Percentiles rank a stretch among this genome's conserved stretches.
These are phyloP conservation scores for Saccharomycopsis sp. DNA, from an alignment of 805 yeast genomes.

Conservation along the genomic window DNA sequence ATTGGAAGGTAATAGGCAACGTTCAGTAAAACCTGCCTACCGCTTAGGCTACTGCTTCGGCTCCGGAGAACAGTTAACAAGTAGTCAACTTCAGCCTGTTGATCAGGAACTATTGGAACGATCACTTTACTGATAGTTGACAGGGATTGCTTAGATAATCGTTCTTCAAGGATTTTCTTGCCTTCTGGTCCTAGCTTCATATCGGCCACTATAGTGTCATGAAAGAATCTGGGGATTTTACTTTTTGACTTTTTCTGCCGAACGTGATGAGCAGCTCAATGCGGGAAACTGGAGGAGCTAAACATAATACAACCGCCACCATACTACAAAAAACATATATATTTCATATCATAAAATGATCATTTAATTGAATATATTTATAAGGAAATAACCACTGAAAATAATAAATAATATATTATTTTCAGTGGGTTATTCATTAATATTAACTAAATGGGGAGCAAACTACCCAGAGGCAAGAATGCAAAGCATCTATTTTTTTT, in stretches of 20 bases:
- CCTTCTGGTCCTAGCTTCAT: conserved; percentile 12
- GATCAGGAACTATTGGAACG: too few species aligned
- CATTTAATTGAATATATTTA: too few species aligned
- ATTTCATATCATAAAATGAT: too few species aligned
- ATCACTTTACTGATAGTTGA: neutral
- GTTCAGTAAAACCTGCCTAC: conserved; percentile 6
- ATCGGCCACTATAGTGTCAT: neutral
- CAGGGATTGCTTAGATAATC: neutral
- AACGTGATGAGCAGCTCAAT: too few species aligned
- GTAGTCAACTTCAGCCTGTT: neutral
- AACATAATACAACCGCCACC: too few species aligned
- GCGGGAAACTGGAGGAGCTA: too few species aligned
- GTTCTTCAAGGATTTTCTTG: neutral
- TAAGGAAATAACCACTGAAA: neutral
- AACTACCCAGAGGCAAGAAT: neutral
- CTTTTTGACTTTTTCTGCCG: too few species aligned
- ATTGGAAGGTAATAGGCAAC: conserved; percentile 18
- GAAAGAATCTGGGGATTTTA: too few species aligned
- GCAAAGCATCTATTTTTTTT: conserved; percentile 3
- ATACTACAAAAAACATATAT: too few species aligned
- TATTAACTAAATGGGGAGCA: too few species aligned
- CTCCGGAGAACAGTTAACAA: neutral
- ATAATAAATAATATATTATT: too few species aligned
- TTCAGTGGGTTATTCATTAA: too few species aligned
- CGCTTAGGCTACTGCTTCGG: neutral